Evolutionary conservation across 352 stramenopile species (phyloP), one percentile per base, ranked within the genome.

Genomic region (Pythium oligandrum): DNA sequence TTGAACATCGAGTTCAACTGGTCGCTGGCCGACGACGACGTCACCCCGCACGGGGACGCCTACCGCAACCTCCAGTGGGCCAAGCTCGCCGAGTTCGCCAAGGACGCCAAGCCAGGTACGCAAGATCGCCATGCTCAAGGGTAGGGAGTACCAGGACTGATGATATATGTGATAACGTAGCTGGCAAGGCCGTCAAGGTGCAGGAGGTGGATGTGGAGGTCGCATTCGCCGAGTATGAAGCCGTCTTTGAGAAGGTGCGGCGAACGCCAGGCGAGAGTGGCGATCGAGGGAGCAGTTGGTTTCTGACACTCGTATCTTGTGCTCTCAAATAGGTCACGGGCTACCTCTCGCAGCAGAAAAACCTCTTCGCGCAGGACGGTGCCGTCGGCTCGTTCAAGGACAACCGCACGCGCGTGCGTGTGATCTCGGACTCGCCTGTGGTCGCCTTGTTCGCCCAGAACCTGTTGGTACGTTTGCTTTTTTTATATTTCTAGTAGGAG

Each of bases 1-100:
- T 66, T 91, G 9, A 83, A 91, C 69, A 89, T 91, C 36, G 80
- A 93, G 57, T 90, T 93, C 55, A 93, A 93, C 65, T 93, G 83
- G 83, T 91, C 80, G 53, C 66, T 93, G 4, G 83, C 76, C 0
- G 71, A 87, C 40, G 80, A 93, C 58, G 83, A 93, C 54, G 78
- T 93, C 54, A 90, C 78, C 48, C 78, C 83, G 44, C 73, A 86
- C 55, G 78, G 81, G 35, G 80, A 91, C 58, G 79, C 76, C 11
- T 91, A 82, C 66, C 78, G 75, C 47, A 93, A 93, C 68, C 68
- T 91, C 36, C 71, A 58, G 53, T 91, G 73, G 72, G 58, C 65
- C 31, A 84, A 87, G 67, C 74, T 89, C 34, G 48, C 63, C 31
- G 65, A 76, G 48, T 74, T 88, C n/a, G 77, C 76, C 33, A 78